Conservation (phyloP, 306 rosid genomes). For the Albizia julibrissin region DNA sequence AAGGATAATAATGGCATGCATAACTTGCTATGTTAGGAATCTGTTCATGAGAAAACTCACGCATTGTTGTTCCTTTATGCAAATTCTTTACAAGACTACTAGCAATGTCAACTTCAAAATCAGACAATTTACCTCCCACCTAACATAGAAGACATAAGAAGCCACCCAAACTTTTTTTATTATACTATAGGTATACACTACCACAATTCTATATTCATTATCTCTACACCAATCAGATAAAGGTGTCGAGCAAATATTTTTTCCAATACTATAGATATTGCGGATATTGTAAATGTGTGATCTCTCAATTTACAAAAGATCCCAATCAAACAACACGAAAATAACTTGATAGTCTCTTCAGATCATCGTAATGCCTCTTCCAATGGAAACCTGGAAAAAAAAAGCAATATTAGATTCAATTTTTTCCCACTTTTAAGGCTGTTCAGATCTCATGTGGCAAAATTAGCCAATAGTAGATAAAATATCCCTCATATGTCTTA, state of each 20-base stretch:
- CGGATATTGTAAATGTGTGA: too few relatives aligned
- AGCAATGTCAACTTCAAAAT: slow-evolving; percentile 15
- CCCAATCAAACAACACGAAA: slow-evolving; percentile 67
- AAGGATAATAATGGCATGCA: too few relatives aligned
- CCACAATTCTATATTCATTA: neutral
- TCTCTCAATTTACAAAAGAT: slow-evolving; percentile 30
- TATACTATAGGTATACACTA: slow-evolving; percentile 1
- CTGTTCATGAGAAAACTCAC: too few relatives aligned
- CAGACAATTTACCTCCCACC: slow-evolving; percentile 16
- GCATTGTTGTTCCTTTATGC: slow-evolving; percentile 1
- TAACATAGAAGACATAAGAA: neutral
- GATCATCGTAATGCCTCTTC: slow-evolving; percentile 84
- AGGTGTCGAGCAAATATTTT: slow-evolving; percentile 27
- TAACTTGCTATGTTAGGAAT: too few relatives aligned
- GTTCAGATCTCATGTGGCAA: slow-evolving; percentile 22
- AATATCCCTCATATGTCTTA: too few relatives aligned
- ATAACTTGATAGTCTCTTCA: slow-evolving; percentile 71
- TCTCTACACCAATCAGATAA: slow-evolving; percentile 23
- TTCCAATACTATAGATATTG: slow-evolving; percentile 21
- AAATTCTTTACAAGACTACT: neutral
- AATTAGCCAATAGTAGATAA: slow-evolving; percentile 13
- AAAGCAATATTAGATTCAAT: slow-evolving; percentile 9
- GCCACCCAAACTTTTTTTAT: slow-evolving; percentile 19
- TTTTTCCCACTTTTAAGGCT: slow-evolving; percentile 18
- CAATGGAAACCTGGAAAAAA: slow-evolving; percentile 93